A percentile compares a stretch with the other conserved stretches of the same genome.
Conservation (phyloP, 2,329 filamentous ascomycete genomes). For the Apiospora phragmitis region DNA sequence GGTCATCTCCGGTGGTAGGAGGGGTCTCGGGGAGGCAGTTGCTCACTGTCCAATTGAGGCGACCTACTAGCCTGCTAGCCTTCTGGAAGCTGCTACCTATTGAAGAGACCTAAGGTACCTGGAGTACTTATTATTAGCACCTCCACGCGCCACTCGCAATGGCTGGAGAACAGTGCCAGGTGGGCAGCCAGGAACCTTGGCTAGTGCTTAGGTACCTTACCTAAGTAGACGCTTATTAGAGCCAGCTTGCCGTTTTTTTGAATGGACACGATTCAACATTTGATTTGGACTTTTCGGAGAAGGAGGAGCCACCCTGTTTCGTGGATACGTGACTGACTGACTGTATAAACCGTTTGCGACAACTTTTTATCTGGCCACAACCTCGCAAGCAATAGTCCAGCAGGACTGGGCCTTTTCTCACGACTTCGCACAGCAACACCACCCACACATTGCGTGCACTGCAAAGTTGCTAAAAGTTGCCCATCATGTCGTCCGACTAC, state of each 20-base stretch:
- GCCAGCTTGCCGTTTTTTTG: constrained; percentile 7
- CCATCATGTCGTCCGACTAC: constrained; percentile 88
- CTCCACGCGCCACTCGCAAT: background rate
- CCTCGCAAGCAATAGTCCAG: constrained; percentile 9
- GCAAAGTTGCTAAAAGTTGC: constrained; percentile 23
- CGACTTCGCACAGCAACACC: constrained; percentile 8
- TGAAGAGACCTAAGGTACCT: background rate
- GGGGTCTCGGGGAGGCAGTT: background rate
- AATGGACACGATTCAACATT: constrained; percentile 9
- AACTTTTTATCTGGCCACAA: constrained; percentile 2
- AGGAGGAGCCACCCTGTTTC: background rate
- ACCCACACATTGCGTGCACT: background rate
- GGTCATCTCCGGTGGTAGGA: background rate
- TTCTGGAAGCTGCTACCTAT: too few species aligned
- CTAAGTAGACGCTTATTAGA: background rate
- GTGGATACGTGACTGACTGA: background rate
- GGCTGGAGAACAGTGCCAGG: too few species aligned
- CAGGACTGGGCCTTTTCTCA: constrained; percentile 10
- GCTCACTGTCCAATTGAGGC: too few species aligned
- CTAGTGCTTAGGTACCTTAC: background rate
- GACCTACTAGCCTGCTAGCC: too few species aligned
- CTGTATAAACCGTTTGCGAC: constrained; percentile 3
- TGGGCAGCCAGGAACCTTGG: background rate
- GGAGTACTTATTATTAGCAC: constrained; percentile 4
- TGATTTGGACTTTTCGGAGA: background rate